A percentile compares a stretch with the other conserved stretches of the same genome.
Evolutionary conservation across 2,329 filamentous ascomycete genomes (phyloP).

Genomic region (Botrytis sinoallii): DNA sequence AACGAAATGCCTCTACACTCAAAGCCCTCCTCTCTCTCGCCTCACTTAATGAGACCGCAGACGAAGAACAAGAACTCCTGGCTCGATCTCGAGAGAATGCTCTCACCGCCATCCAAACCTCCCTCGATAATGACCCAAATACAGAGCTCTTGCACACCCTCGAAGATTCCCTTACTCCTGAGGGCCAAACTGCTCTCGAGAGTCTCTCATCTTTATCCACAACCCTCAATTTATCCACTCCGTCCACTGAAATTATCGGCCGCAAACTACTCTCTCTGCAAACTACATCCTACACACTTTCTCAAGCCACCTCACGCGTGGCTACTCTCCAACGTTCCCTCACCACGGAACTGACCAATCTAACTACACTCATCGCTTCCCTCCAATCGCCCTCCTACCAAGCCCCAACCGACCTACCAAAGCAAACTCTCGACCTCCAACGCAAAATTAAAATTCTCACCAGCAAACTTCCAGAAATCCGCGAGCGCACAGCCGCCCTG

Average conservation of each 20-base stretch:
- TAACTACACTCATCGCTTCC: constrained; percentile 43
- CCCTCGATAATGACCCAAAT: constrained; percentile 37
- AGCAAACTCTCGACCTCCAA: constrained; percentile 71
- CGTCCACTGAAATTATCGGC: constrained; percentile 47
- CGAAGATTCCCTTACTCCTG: constrained; percentile 52
- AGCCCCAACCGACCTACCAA: constrained; percentile 56
- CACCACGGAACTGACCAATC: constrained; percentile 46
- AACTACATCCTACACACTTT: constrained; percentile 48
- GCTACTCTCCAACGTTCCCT: constrained; percentile 56
- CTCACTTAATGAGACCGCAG: constrained; percentile 71
- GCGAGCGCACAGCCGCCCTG: constrained; percentile 49
- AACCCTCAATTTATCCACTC: constrained; percentile 43
- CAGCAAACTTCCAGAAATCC: constrained; percentile 65
- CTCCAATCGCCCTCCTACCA: constrained; percentile 50
- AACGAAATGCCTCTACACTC: constrained; percentile 82
- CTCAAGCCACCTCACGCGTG: constrained; percentile 55
- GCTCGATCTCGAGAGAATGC: constrained; percentile 58
- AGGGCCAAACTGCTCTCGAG: constrained; percentile 55
- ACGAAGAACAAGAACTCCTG: constrained; percentile 63
- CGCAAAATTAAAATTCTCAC: constrained; percentile 66
- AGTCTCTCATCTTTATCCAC: constrained; percentile 55
- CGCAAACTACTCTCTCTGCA: constrained; percentile 55
- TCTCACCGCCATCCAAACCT: constrained; percentile 51
- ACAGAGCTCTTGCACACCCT: constrained; percentile 50
- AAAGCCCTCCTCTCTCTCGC: constrained; percentile 71